Evolutionary conservation across 352 stramenopile genomes (phyloP).

Genomic region (Globisporangium splendens): DNA sequence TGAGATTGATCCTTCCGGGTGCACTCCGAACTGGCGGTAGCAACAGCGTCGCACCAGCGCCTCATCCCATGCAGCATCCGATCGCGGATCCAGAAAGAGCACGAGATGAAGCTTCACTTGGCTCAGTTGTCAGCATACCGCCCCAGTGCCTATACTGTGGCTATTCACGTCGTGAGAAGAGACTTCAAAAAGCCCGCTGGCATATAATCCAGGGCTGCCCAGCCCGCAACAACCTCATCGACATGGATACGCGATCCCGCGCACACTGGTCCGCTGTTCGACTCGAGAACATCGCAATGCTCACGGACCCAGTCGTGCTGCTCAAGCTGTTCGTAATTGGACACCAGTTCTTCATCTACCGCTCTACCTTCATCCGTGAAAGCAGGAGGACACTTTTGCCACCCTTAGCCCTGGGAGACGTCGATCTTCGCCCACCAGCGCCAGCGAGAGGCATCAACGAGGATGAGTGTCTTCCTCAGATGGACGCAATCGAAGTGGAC

Average conservation of each 20-base stretch:
- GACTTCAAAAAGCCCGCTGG: not conserved
- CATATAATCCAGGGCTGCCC: slow-evolving; percentile 2
- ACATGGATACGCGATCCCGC: slow-evolving; percentile 1
- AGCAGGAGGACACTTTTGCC: too few species aligned
- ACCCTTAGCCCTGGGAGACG: too few species aligned
- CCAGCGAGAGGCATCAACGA: too few species aligned
- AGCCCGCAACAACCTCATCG: not conserved
- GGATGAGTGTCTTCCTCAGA: too few species aligned
- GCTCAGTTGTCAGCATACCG: not conserved
- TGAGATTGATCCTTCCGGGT: not conserved
- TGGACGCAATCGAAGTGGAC: too few species aligned
- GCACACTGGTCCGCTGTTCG: slow-evolving; percentile 7
- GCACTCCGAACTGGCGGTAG: not conserved
- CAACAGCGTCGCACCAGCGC: not conserved
- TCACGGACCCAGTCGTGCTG: slow-evolving; percentile 23
- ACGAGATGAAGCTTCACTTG: too few species aligned
- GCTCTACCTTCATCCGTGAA: too few species aligned
- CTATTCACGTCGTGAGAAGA: not conserved
- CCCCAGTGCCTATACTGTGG: not conserved
- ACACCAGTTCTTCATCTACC: slow-evolving; percentile 20
- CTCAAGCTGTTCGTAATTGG: slow-evolving; percentile 15
- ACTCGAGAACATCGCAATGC: slow-evolving; percentile 22
- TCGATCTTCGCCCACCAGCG: too few species aligned
- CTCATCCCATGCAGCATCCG: too few species aligned
- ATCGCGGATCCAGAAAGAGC: too few species aligned